Evolutionary conservation across 768 basidiomycete species (phyloP).

Genomic region (Auricularia auricula-judae): DNA sequence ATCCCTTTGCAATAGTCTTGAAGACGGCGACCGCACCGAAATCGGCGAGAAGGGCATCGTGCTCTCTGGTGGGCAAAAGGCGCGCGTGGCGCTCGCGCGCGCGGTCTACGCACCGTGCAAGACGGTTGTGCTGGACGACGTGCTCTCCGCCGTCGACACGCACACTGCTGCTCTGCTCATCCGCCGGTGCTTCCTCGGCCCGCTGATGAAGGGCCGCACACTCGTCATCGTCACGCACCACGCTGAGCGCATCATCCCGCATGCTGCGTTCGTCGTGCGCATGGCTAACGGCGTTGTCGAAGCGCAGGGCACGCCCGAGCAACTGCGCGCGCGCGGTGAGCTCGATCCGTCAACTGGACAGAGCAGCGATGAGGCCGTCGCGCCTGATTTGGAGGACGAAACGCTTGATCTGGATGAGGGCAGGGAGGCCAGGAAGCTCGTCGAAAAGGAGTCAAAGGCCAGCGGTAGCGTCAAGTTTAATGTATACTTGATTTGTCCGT

Average conservation of each 20-base stretch:
- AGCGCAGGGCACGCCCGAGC: constrained; percentile 55
- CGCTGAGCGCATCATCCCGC: constrained; percentile 70
- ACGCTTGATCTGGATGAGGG: neutral
- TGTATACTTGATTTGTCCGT: neutral
- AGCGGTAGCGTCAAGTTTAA: neutral
- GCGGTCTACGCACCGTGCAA: constrained; percentile 66
- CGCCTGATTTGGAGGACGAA: neutral
- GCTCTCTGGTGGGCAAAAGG: constrained; percentile 63
- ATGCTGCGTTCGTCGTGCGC: constrained; percentile 59
- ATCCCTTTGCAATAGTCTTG: constrained; percentile 25
- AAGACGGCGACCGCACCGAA: constrained; percentile 70
- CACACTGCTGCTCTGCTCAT: constrained; percentile 67
- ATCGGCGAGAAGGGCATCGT: constrained; percentile 72
- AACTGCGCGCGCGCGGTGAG: constrained; percentile 48
- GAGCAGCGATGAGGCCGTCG: constrained; percentile 1
- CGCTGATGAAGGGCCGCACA: constrained; percentile 52
- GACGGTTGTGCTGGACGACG: constrained; percentile 1
- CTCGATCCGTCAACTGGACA: constrained; percentile 25
- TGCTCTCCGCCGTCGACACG: constrained; percentile 50
- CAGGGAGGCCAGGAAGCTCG: neutral
- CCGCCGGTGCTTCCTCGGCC: constrained; percentile 48
- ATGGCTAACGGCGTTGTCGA: constrained; percentile 78
- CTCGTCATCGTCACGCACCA: constrained; percentile 81
- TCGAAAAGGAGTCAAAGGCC: neutral
- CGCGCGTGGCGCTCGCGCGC: constrained; percentile 65